A percentile compares a stretch with the other conserved stretches of the same genome.
These are phyloP conservation scores for Aspergillus egyptiacus DNA, from an alignment of 495 filamentous ascomycete genomes.

Conservation along the genomic window DNA sequence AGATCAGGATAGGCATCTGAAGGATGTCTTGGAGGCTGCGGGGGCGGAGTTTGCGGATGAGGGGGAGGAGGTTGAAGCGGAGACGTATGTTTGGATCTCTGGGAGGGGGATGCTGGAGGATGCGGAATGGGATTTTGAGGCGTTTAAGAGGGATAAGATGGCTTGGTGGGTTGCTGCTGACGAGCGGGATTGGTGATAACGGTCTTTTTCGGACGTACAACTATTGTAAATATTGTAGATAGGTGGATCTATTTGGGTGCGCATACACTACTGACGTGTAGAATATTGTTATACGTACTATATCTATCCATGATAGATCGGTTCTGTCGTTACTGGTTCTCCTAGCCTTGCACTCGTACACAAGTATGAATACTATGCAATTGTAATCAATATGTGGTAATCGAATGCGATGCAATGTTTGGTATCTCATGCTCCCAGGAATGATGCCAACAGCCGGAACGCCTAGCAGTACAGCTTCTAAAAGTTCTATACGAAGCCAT, in stretches of 20 bases:
- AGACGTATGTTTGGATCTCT: slow-evolving; percentile 73
- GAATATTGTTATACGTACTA: background rate
- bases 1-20: slow-evolving; percentile 19
- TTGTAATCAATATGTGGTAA: slow-evolving; percentile 1
- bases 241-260: slow-evolving; percentile 2
- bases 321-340: too few relatives aligned
- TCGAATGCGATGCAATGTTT: slow-evolving; percentile 8
- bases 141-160: slow-evolving; percentile 65
- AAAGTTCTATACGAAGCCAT: background rate
- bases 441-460: slow-evolving; percentile 7
- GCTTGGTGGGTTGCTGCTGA: slow-evolving; percentile 41
- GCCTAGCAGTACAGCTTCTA: slow-evolving; percentile 4
- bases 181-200: slow-evolving; percentile 34
- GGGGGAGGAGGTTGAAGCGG: slow-evolving; percentile 52
- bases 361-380: slow-evolving; percentile 1
- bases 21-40: slow-evolving; percentile 29
- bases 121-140: slow-evolving; percentile 76
- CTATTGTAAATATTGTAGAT: background rate
- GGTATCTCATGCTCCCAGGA: slow-evolving; percentile 27
- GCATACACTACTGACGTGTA: background rate
- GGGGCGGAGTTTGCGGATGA: slow-evolving; percentile 27
- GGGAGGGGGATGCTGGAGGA: slow-evolving; percentile 48
- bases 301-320: too few relatives aligned
- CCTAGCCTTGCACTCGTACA: background rate
- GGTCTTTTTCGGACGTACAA: background rate